Conservation (phyloP, 768 basidiomycete species). For the Serpula lacrymans region DNA sequence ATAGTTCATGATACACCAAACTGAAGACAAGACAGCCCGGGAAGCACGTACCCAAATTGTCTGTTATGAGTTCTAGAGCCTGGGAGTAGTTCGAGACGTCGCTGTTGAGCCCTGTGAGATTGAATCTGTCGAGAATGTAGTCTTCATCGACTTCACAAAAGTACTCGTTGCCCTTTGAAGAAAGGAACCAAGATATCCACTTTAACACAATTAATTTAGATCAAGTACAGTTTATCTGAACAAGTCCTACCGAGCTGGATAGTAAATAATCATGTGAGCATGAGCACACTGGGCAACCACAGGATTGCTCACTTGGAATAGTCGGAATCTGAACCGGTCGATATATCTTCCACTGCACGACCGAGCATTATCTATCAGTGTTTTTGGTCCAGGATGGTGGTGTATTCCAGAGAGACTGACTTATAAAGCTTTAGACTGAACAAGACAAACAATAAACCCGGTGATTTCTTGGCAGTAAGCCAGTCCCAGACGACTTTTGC, state of each 20-base stretch:
- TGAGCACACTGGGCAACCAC: conserved; percentile 7
- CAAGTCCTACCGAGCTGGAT: conserved; percentile 26
- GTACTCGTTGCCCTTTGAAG: conserved; percentile 98
- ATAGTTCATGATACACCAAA: conserved; percentile 1
- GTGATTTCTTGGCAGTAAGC: too few species aligned
- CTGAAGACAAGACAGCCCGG: background rate
- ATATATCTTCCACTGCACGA: conserved; percentile 75
- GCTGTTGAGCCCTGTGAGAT: conserved; percentile 93
- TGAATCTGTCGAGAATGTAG: conserved; percentile 97
- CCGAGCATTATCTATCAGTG: conserved; percentile 33
- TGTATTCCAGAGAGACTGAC: conserved; percentile 24
- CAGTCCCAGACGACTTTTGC: too few species aligned
- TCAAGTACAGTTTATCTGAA: conserved; percentile 9
- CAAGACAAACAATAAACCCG: too few species aligned
- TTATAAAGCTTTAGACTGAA: too few species aligned
- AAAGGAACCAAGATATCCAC: conserved; percentile 99
- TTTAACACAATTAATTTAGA: conserved; percentile 27
- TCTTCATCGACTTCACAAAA: conserved; percentile 99
- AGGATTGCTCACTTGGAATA: conserved; percentile 77
- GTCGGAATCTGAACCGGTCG: conserved; percentile 91
- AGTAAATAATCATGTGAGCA: too few species aligned
- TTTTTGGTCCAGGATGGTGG: too few species aligned
- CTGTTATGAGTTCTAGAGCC: conserved; percentile 94
- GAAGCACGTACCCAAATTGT: conserved; percentile 73
- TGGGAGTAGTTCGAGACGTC: conserved; percentile 94